A percentile compares a stretch with the other conserved stretches of the same genome.
phyloP scores from a whole-genome alignment of 2,329 filamentous ascomycete species.

The Fusarium sp. region DNA sequence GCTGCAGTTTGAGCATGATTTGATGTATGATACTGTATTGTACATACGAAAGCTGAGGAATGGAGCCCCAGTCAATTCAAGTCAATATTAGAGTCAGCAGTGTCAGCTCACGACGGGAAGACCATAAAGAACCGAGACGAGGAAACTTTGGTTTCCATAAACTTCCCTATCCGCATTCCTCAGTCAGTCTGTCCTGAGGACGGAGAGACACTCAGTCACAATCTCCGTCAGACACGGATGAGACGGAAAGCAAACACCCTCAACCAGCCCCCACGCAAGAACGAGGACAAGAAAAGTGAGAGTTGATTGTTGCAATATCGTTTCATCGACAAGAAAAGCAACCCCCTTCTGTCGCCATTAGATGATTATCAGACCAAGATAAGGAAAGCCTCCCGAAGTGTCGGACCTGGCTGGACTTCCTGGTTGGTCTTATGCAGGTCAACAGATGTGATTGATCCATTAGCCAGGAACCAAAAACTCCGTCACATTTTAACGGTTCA shows the following conservation, averaged over 20 bases:
- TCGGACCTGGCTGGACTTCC: conserved; percentile 31
- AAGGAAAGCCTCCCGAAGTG: conserved; percentile 24
- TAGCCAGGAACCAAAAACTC: conserved; percentile 33
- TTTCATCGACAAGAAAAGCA: conserved; percentile 33
- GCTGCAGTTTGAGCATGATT: not conserved
- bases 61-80: conserved; percentile 19
- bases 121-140: conserved; percentile 20
- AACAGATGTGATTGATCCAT: conserved; percentile 21
- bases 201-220: not conserved
- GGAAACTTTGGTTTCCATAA: conserved; percentile 5
- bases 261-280: conserved; percentile 15
- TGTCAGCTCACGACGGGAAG: conserved; percentile 16
- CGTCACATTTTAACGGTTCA: conserved; percentile 14
- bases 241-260: conserved; percentile 3
- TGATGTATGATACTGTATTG: conserved; percentile 4
- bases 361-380: conserved; percentile 7
- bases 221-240: conserved; percentile 7
- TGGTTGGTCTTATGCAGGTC: conserved; percentile 38
- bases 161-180: conserved; percentile 36
- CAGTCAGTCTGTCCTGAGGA: not conserved
- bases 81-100: not conserved
- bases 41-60: conserved; percentile 42
- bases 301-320: conserved; percentile 20
- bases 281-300: conserved; percentile 8
- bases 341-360: conserved; percentile 11